phyloP scores from a whole-genome alignment of 805 yeast species.

The Zygoascus ofunaensis region DNA sequence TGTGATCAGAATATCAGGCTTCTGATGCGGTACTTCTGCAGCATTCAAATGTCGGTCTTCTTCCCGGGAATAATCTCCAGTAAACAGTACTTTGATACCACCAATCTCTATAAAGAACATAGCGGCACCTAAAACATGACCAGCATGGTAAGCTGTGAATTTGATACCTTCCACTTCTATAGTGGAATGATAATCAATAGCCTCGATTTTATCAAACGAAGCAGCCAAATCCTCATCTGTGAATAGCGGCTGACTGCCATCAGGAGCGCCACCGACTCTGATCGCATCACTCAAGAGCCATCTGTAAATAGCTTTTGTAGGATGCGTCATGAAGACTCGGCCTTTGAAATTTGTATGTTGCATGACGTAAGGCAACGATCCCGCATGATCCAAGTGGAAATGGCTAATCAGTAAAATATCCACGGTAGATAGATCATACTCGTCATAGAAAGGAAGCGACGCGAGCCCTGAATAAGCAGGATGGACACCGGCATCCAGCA shows the following conservation, averaged over 20 bases:
- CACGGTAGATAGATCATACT: slow-evolving; percentile 78
- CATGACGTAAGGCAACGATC: slow-evolving; percentile 95
- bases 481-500: slow-evolving; percentile 98
- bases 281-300: slow-evolving; percentile 95
- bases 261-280: slow-evolving; percentile 56
- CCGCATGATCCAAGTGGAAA: slow-evolving; percentile 97
- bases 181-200: slow-evolving; percentile 92
- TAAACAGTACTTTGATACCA: slow-evolving; percentile 77
- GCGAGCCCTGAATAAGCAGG: slow-evolving; percentile 89
- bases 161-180: slow-evolving; percentile 88
- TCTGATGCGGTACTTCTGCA: slow-evolving; percentile 77
- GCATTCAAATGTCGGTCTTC: slow-evolving; percentile 89
- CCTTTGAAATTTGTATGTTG: slow-evolving; percentile 93
- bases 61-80: slow-evolving; percentile 96
- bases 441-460: slow-evolving; percentile 91
- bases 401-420: slow-evolving; percentile 85
- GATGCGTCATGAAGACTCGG: slow-evolving; percentile 97
- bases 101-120: slow-evolving; percentile 95
- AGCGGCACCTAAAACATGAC: slow-evolving; percentile 98
- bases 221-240: slow-evolving; percentile 83
- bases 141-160: slow-evolving; percentile 98
- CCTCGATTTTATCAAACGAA: slow-evolving; percentile 84
- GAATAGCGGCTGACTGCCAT: slow-evolving; percentile 42
- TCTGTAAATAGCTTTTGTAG: slow-evolving; percentile 94
- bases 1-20: slow-evolving; percentile 84